phyloP scores from a whole-genome alignment of 192 early-diverging fungal genomes.

The Backusella psychrophila region DNA sequence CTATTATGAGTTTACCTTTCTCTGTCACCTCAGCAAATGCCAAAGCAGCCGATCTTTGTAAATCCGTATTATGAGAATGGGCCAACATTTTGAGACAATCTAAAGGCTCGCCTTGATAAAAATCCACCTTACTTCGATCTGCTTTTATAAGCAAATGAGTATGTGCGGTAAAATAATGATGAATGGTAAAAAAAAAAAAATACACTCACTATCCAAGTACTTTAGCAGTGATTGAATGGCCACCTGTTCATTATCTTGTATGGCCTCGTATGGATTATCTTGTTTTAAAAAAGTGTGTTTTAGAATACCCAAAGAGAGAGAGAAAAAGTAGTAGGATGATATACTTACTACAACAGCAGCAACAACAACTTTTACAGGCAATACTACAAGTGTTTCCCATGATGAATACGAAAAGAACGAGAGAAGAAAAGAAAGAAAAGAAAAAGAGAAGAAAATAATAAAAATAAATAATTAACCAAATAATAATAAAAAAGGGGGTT shows the following conservation, averaged over 20 bases:
- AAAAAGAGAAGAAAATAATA: not conserved
- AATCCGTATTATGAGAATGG: conserved; percentile 78
- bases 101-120: conserved; percentile 80
- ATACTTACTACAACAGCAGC: conserved; percentile 1
- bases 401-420: not conserved
- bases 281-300: conserved; percentile 35
- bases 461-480: not conserved
- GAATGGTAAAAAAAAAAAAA: not conserved
- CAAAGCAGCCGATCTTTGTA: conserved; percentile 86
- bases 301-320: not conserved
- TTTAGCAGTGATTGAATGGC: conserved; percentile 63
- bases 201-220: conserved; percentile 58
- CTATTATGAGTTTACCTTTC: conserved; percentile 53
- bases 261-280: conserved; percentile 54
- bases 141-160: not conserved
- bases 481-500: conserved; percentile 8
- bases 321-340: not conserved
- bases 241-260: conserved; percentile 66
- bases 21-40: conserved; percentile 91
- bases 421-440: too few species aligned
- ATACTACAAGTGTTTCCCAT: conserved; percentile 17
- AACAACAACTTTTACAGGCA: not conserved
- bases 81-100: conserved; percentile 75
- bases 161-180: not conserved
- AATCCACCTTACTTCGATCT: conserved; percentile 78